Percentiles rank a stretch among this genome's conserved stretches.
phyloP scores from a whole-genome alignment of 768 basidiomycete species.

The Phaffia tasmanica region DNA sequence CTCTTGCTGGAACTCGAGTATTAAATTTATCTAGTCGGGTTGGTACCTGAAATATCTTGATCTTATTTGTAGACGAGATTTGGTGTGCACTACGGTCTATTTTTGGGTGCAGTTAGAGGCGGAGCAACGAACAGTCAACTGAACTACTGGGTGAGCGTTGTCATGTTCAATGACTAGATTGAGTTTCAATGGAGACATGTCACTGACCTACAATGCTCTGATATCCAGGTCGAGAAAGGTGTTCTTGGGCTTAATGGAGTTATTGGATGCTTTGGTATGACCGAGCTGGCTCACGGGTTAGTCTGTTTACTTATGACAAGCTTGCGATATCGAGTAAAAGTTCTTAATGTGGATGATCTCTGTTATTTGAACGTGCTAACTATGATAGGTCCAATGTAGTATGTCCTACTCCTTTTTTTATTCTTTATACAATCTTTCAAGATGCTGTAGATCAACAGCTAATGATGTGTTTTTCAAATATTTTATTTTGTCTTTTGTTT shows the following conservation, averaged over 20 bases:
- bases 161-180: conserved; percentile 29
- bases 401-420: not conserved
- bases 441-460: not conserved
- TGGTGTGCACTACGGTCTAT: conserved; percentile 39
- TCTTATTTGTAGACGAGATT: conserved; percentile 25
- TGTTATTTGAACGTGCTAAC: not conserved
- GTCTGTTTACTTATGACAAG: not conserved
- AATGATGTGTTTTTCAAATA: not conserved
- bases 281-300: conserved; percentile 20
- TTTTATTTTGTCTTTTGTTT: not conserved
- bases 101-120: conserved; percentile 38
- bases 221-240: conserved; percentile 42
- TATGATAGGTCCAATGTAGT: conserved; percentile 24
- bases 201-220: not conserved
- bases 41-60: not conserved
- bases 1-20: not conserved
- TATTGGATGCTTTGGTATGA: conserved; percentile 39
- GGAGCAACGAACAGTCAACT: conserved; percentile 38
- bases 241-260: conserved; percentile 41
- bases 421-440: not conserved
- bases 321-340: too few species aligned
- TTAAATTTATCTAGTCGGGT: not conserved
- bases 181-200: not conserved
- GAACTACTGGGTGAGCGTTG: too few species aligned
- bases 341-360: not conserved